A percentile compares a stretch with the other conserved stretches of the same genome.
These are phyloP conservation scores for Hamigera avellanea DNA, from an alignment of 495 filamentous ascomycete species.

Conservation along the genomic window DNA sequence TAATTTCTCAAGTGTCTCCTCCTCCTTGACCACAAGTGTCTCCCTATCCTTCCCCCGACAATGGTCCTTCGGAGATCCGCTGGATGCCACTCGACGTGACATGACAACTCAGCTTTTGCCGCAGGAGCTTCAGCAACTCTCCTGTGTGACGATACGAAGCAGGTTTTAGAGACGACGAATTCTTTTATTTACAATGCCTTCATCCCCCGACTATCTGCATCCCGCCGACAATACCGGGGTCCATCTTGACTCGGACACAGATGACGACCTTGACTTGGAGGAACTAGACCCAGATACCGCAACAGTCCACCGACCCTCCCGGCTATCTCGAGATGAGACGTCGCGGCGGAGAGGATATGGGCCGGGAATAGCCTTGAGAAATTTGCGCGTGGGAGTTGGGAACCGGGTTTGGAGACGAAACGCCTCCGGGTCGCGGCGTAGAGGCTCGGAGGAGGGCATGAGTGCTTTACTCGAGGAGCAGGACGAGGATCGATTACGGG, in stretches of 20 bases:
- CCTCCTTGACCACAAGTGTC: not conserved
- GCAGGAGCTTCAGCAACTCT: constrained; percentile 8
- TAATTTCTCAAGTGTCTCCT: too few relatives aligned
- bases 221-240: constrained; percentile 19
- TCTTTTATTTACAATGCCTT: constrained; percentile 18
- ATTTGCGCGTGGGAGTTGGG: constrained; percentile 55
- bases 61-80: constrained; percentile 9
- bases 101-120: constrained; percentile 10
- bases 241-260: constrained; percentile 28
- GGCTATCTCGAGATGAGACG: constrained; percentile 30
- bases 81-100: constrained; percentile 14
- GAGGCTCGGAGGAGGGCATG: constrained; percentile 42
- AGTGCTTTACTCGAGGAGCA: constrained; percentile 42
- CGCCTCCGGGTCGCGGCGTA: constrained; percentile 28
- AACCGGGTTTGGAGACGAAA: constrained; percentile 44
- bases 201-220: constrained; percentile 29
- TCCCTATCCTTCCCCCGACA: constrained; percentile 1
- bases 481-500: constrained; percentile 26
- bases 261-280: constrained; percentile 53
- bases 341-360: constrained; percentile 31
- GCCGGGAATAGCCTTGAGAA: constrained; percentile 57
- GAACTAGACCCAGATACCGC: constrained; percentile 55
- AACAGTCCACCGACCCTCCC: constrained; percentile 20
- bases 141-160: constrained; percentile 10
- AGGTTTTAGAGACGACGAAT: constrained; percentile 1